phyloP scores from a whole-genome alignment of 441 rosid species.

The Cnidoscolus chayamansa region DNA sequence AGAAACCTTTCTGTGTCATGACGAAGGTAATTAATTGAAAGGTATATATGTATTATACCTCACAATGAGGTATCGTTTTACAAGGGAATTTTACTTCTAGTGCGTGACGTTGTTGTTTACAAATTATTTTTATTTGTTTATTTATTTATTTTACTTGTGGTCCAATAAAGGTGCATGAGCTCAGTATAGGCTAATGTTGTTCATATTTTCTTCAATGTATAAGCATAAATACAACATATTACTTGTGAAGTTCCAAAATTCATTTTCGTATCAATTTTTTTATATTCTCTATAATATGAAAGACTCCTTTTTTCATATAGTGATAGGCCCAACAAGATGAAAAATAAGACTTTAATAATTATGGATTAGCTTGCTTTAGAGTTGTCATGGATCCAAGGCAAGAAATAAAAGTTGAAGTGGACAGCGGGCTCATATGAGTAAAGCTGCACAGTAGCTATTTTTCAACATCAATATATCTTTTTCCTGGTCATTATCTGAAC shows the following conservation, averaged over 20 bases:
- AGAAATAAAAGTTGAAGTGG: conserved; percentile 33
- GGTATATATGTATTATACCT: too few species aligned
- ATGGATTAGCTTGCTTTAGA: conserved; percentile 21
- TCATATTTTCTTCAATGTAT: conserved; percentile 8
- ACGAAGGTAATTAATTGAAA: too few species aligned
- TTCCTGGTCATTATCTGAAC: conserved; percentile 8
- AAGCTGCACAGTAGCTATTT: conserved; percentile 19
- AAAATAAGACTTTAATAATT: conserved; percentile 12
- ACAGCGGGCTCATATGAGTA: conserved; percentile 26
- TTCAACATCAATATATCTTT: conserved; percentile 7
- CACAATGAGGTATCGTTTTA: too few species aligned
- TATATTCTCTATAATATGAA: conserved; percentile 13
- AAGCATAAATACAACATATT: neutral
- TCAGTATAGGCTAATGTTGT: too few species aligned
- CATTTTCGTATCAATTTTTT: neutral
- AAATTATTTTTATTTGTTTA: too few species aligned
- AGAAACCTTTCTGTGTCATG: too few species aligned
- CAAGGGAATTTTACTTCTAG: too few species aligned
- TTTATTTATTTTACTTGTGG: too few species aligned
- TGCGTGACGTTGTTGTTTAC: too few species aligned
- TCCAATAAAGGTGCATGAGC: too few species aligned
- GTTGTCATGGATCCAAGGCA: conserved; percentile 38
- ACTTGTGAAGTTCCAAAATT: too few species aligned
- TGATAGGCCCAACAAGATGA: neutral
- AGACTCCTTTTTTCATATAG: conserved; percentile 38